Evolutionary conservation across 495 filamentous ascomycete genomes (phyloP).

Genomic region (Annulohypoxylon bovei): DNA sequence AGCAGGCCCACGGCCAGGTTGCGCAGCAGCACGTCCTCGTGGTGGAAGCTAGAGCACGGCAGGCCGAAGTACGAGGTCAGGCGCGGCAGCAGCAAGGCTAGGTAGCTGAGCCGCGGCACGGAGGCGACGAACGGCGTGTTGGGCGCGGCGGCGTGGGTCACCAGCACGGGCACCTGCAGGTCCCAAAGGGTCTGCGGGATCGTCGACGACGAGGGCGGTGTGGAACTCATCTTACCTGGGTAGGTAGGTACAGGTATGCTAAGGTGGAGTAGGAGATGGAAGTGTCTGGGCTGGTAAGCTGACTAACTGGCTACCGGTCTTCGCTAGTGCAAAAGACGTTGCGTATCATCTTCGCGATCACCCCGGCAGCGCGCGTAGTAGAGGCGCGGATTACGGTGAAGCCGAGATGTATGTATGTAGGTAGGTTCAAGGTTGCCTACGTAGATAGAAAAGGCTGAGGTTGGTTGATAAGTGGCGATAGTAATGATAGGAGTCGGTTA

Average conservation of each 20-base stretch:
- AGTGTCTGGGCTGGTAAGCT: neutral
- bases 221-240: constrained; percentile 31
- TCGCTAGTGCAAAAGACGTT: neutral
- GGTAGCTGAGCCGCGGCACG: constrained; percentile 75
- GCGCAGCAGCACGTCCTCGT: constrained; percentile 74
- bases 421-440: neutral
- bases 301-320: constrained; percentile 19
- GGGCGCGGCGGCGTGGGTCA: constrained; percentile 56
- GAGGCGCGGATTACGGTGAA: constrained; percentile 2
- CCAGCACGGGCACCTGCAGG: constrained; percentile 60
- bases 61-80: constrained; percentile 79
- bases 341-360: constrained; percentile 34
- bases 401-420: neutral
- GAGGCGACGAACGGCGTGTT: constrained; percentile 61
- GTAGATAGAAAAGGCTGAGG: too few species aligned
- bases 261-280: neutral
- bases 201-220: constrained; percentile 28
- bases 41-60: constrained; percentile 80
- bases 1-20: constrained; percentile 88
- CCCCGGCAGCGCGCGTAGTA: neutral
- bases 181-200: constrained; percentile 59
- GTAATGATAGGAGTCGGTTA: neutral
- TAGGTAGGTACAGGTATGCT: neutral
- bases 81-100: constrained; percentile 79
- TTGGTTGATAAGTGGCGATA: constrained; percentile 1